These are phyloP conservation scores for Paramarasmius palmivorus DNA, from an alignment of 1,284 basidiomycete species.

Conservation along the genomic window DNA sequence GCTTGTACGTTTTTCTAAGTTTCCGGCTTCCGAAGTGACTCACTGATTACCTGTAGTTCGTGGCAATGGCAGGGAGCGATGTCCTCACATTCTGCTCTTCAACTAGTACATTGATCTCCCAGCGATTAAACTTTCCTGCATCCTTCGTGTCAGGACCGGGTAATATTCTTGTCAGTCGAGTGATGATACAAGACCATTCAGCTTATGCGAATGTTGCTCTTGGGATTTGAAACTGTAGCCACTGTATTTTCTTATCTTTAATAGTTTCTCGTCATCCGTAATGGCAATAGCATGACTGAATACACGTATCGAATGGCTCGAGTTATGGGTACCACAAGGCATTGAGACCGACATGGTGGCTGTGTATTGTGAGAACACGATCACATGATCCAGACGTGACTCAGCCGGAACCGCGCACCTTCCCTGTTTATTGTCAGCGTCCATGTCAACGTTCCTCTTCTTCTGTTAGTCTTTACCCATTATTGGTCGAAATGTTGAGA, in stretches of 20 bases:
- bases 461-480: too few species aligned
- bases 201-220: conserved; percentile 40
- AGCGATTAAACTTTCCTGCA: conserved; percentile 45
- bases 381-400: too few species aligned
- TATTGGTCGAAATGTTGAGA: conserved; percentile 51
- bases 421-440: too few species aligned
- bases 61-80: conserved; percentile 46
- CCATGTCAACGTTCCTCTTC: too few species aligned
- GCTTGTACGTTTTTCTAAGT: conserved; percentile 39
- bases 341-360: too few species aligned
- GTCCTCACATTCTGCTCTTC: conserved; percentile 57
- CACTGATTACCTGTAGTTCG: conserved; percentile 40
- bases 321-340: too few species aligned
- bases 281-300: too few species aligned
- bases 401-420: too few species aligned
- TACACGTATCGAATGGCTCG: too few species aligned
- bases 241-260: too few species aligned
- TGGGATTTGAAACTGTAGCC: neutral
- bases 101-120: conserved; percentile 38
- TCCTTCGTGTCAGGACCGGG: conserved; percentile 30
- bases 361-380: too few species aligned
- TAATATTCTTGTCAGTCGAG: conserved; percentile 36
- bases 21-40: neutral
- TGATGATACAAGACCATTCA: conserved; percentile 41
- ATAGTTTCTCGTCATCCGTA: too few species aligned